phyloP scores from a whole-genome alignment of 768 basidiomycete genomes.

The Chalciporus pseudorubinellus region DNA sequence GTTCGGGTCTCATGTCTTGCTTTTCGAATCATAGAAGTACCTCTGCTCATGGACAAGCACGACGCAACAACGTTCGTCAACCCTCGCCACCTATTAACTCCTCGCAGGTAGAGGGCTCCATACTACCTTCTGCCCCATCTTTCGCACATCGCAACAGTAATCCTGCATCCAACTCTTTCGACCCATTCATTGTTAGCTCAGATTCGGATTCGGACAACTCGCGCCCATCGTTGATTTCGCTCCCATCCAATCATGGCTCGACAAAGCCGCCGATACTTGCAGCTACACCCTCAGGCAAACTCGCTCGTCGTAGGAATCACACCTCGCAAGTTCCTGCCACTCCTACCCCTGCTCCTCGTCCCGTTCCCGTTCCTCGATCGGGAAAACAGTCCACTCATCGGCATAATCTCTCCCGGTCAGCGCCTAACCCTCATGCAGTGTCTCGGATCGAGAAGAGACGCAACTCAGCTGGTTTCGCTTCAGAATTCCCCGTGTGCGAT shows the following conservation, averaged over 20 bases:
- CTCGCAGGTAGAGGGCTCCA: conserved; percentile 67
- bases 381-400: conserved; percentile 12
- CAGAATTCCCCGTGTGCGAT: conserved; percentile 68
- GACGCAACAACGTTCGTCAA: conserved; percentile 57
- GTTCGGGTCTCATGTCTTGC: conserved; percentile 6
- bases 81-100: conserved; percentile 57
- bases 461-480: conserved; percentile 27
- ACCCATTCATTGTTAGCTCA: conserved; percentile 50
- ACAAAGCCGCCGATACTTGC: conserved; percentile 41
- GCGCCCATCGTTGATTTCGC: conserved; percentile 35
- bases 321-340: conserved; percentile 30
- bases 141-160: conserved; percentile 29
- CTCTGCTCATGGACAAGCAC: conserved; percentile 43
- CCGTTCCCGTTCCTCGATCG: conserved; percentile 50
- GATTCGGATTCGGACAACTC: conserved; percentile 38
- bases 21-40: conserved; percentile 37
- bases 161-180: conserved; percentile 40
- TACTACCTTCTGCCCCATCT: conserved; percentile 20
- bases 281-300: conserved; percentile 51
- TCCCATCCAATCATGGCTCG: conserved; percentile 15
- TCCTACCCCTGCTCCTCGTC: conserved; percentile 39
- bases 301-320: conserved; percentile 56
- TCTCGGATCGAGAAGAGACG: conserved; percentile 33
- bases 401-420: conserved; percentile 47
- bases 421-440: conserved; percentile 42